Conservation (phyloP, 306 rosid genomes). For the Quercus dentata region DNA sequence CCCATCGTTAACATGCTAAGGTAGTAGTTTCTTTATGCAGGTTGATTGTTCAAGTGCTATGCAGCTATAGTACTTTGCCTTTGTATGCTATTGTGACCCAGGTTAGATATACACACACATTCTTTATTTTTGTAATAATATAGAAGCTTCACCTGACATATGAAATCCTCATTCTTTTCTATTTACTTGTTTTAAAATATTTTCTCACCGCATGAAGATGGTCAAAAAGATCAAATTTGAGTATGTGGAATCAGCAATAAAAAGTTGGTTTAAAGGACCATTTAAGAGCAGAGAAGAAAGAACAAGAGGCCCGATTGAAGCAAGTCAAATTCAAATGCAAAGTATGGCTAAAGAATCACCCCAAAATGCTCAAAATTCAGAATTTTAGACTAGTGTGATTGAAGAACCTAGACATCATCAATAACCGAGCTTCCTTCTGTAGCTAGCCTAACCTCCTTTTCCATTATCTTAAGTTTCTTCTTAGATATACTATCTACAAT, state of each 20-base stretch:
- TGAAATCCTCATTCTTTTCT: constrained; percentile 3
- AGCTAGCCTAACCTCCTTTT: constrained; percentile 18
- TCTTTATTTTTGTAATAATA: constrained; percentile 7
- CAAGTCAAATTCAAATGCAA: not conserved
- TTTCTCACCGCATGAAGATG: constrained; percentile 48
- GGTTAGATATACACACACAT: constrained; percentile 34
- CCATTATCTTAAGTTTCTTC: not conserved
- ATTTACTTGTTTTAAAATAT: not conserved
- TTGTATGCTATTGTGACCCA: constrained; percentile 72
- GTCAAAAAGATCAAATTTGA: too few relatives aligned
- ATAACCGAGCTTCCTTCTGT: constrained; percentile 20
- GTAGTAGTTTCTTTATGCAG: constrained; percentile 36
- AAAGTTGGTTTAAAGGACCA: not conserved
- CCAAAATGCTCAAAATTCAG: constrained; percentile 27
- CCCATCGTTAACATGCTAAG: constrained; percentile 14
- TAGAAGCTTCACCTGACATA: constrained; percentile 9
- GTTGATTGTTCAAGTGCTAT: constrained; percentile 82
- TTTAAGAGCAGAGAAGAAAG: not conserved
- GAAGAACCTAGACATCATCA: constrained; percentile 30
- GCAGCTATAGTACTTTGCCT: constrained; percentile 90
- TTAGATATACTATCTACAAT: not conserved
- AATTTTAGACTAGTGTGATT: constrained; percentile 22
- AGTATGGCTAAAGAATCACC: constrained; percentile 29
- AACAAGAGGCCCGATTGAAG: not conserved
- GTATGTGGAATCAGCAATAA: too few relatives aligned